A percentile compares a stretch with the other conserved stretches of the same genome.
Evolutionary conservation across 768 basidiomycete species (phyloP).

Genomic region (Podaxis mareebaensis): DNA sequence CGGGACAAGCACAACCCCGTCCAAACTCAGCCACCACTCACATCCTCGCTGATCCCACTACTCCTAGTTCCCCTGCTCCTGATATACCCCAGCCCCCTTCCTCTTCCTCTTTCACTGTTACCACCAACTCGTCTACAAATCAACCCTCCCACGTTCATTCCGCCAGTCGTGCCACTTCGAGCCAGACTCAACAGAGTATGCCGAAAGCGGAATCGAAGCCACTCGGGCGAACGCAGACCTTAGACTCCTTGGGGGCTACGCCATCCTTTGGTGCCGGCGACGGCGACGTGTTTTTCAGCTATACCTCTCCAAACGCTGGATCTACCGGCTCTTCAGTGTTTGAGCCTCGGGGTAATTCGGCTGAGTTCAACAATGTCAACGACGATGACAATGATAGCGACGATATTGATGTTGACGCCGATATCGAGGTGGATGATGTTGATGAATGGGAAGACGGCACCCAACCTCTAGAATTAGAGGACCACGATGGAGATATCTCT

Average conservation of each 20-base stretch:
- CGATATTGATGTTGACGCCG: neutral
- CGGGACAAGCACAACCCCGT: neutral
- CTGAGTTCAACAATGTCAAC: neutral
- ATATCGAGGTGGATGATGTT: neutral
- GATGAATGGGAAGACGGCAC: constrained; percentile 5
- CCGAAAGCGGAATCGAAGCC: neutral
- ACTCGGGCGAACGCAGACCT: neutral
- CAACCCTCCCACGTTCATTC: neutral
- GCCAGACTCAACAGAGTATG: neutral
- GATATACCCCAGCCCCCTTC: neutral
- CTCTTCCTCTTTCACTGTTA: neutral
- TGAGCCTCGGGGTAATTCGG: neutral
- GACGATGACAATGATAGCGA: neutral
- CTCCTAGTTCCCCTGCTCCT: neutral
- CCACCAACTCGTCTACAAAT: neutral
- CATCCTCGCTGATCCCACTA: neutral
- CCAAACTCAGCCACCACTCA: neutral
- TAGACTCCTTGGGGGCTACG: neutral
- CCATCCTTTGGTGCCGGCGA: neutral
- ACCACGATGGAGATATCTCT: neutral
- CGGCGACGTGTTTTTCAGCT: neutral
- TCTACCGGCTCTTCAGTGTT: neutral
- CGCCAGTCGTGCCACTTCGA: neutral
- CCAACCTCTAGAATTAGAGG: neutral
- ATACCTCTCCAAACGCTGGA: neutral